Percentiles rank a stretch among this genome's conserved stretches.
Evolutionary conservation across 176 grass and related monocot species (phyloP).

Genomic region (Bolboschoenus planiculmis): DNA sequence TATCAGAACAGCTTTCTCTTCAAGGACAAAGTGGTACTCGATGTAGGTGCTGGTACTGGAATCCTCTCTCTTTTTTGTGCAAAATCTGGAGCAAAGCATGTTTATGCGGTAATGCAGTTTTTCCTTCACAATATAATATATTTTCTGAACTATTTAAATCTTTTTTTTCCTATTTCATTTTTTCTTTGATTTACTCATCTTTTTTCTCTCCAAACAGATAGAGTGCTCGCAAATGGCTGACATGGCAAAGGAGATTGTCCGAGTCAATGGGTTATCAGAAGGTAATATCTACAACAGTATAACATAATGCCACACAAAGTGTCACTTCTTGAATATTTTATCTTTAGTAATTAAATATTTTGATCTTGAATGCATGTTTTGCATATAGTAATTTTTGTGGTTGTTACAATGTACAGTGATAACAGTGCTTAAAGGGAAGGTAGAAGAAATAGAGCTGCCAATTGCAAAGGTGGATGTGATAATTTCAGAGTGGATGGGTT

Average conservation of each 20-base stretch:
- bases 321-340: not conserved
- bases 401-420: slow-evolving; percentile 47
- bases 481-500: slow-evolving; percentile 98
- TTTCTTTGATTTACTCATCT: not conserved
- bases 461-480: slow-evolving; percentile 83
- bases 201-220: slow-evolving; percentile 42
- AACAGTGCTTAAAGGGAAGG: slow-evolving; percentile 92
- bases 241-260: slow-evolving; percentile 94
- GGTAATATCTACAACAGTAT: slow-evolving; percentile 32
- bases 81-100: slow-evolving; percentile 95
- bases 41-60: slow-evolving; percentile 89
- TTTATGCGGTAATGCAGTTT: slow-evolving; percentile 63
- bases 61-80: slow-evolving; percentile 97
- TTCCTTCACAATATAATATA: too few relatives aligned
- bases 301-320: not conserved
- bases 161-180: too few relatives aligned
- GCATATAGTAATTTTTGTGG: not conserved
- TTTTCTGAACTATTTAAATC: too few relatives aligned
- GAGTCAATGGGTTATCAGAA: slow-evolving; percentile 70
- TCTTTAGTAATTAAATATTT: not conserved
- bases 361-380: not conserved
- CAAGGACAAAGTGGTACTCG: slow-evolving; percentile 93
- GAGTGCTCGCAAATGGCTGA: slow-evolving; percentile 97
- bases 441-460: slow-evolving; percentile 95
- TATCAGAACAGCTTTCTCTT: slow-evolving; percentile 80